Conservation (phyloP, 2,329 filamentous ascomycete genomes). For the Verticillium isaacii region DNA sequence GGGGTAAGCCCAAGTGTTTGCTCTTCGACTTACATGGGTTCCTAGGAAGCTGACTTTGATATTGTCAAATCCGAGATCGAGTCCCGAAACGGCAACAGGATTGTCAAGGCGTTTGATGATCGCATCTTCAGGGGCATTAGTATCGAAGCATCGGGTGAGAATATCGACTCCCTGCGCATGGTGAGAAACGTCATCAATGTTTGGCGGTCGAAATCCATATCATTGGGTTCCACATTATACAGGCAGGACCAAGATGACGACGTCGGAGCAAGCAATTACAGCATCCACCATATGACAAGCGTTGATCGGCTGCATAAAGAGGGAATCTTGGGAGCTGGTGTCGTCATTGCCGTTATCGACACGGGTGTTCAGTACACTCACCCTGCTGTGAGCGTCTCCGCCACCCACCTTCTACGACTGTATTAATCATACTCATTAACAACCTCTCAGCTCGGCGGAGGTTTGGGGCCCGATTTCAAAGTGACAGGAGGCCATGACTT, state of each 20-base stretch:
- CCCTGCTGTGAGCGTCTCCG: conserved; percentile 20
- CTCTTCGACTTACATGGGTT: not conserved
- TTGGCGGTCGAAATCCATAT: conserved; percentile 7
- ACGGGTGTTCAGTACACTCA: conserved; percentile 35
- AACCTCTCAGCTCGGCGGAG: conserved; percentile 7
- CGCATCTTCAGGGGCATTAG: conserved; percentile 10
- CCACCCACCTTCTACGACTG: no score
- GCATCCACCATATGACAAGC: conserved; percentile 31
- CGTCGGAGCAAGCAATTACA: conserved; percentile 19
- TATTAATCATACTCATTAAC: not conserved
- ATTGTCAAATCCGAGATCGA: not conserved
- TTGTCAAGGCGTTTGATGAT: conserved; percentile 7
- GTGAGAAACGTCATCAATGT: conserved; percentile 3
- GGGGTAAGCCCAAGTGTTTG: rapidly evolving
- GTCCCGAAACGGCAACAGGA: not conserved
- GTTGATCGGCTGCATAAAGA: conserved; percentile 30
- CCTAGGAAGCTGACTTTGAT: conserved; percentile 1
- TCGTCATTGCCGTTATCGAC: conserved; percentile 33
- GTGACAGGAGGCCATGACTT: conserved; percentile 12
- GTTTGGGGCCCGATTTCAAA: conserved; percentile 9
- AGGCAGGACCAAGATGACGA: not conserved
- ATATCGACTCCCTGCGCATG: conserved; percentile 1
- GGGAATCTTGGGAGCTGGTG: conserved; percentile 31
- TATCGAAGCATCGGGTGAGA: conserved; percentile 2
- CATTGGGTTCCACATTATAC: not conserved